These are phyloP conservation scores for Umbelopsis isabellina DNA, from an alignment of 192 early-diverging fungal genomes.

Conservation along the genomic window DNA sequence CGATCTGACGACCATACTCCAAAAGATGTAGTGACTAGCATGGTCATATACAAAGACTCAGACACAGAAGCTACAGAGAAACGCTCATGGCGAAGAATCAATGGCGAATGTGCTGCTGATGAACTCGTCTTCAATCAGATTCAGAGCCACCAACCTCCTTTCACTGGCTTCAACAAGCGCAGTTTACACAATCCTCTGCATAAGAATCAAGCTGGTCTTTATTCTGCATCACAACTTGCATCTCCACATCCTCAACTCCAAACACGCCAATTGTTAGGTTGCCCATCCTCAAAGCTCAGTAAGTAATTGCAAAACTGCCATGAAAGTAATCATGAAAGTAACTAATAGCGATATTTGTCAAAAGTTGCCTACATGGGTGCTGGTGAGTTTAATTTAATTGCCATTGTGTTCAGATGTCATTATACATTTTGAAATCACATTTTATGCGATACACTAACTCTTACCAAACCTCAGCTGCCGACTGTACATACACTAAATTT, in stretches of 20 bases:
- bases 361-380: slow-evolving; percentile 42
- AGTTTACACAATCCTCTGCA: background rate
- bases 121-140: slow-evolving; percentile 7
- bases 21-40: background rate
- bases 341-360: no score
- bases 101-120: slow-evolving; percentile 11
- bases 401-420: background rate
- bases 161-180: background rate
- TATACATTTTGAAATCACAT: background rate
- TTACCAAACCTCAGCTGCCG: slow-evolving; percentile 52
- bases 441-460: background rate
- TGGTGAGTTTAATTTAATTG: slow-evolving; percentile 4
- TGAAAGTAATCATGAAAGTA: no score
- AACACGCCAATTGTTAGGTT: slow-evolving; percentile 14
- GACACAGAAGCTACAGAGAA: background rate
- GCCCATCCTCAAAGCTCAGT: slow-evolving; percentile 37
- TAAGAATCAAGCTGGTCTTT: slow-evolving; percentile 11
- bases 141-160: background rate
- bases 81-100: background rate
- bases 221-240: background rate
- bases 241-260: background rate
- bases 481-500: slow-evolving; percentile 70
- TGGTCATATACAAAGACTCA: background rate
- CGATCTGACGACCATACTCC: slow-evolving; percentile 52
- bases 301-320: background rate